Conservation (phyloP, 2,329 filamentous ascomycete genomes). For the Alternaria metachromatica region DNA sequence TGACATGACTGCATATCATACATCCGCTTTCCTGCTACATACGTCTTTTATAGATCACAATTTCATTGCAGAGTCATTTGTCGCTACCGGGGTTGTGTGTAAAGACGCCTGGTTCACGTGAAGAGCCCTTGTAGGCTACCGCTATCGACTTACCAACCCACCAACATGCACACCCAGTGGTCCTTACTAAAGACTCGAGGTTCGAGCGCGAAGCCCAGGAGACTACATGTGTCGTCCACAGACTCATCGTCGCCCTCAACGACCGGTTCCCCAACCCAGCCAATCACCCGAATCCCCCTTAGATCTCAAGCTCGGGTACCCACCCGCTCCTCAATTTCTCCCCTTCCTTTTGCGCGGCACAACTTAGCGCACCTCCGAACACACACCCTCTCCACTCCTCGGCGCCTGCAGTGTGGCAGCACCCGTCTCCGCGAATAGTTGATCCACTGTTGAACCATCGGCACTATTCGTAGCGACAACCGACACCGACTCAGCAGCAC, state of each 20-base stretch:
- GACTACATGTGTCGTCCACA: neutral
- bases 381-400: neutral
- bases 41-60: no score
- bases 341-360: neutral
- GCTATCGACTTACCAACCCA: no score
- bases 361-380: neutral
- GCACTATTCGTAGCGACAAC: neutral
- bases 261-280: neutral
- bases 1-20: no score
- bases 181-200: neutral
- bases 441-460: neutral
- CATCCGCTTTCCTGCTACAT: no score
- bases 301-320: neutral
- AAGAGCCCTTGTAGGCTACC: no score
- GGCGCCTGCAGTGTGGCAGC: neutral
- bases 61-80: no score
- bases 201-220: neutral
- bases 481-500: neutral
- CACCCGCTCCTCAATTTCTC: neutral
- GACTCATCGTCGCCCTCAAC: no score
- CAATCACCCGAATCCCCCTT: neutral
- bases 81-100: no score
- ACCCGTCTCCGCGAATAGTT: neutral
- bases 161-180: neutral
- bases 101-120: no score